Percentiles rank a stretch among this genome's conserved stretches.
Conservation (phyloP, 768 basidiomycete genomes). For the Cantharellus anzutake region DNA sequence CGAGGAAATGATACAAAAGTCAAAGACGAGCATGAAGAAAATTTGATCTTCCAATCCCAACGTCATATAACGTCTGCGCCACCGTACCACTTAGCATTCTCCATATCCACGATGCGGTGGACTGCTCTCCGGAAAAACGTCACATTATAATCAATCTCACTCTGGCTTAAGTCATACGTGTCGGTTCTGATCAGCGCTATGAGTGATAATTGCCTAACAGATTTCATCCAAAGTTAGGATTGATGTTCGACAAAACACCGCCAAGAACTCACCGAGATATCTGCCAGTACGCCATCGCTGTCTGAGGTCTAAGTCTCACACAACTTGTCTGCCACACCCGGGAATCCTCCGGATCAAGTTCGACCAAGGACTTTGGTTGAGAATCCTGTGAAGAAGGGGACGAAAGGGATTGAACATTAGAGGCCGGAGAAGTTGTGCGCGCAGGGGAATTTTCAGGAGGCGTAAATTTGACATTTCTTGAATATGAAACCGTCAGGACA, state of each 20-base stretch:
- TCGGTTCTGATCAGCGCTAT: conserved; percentile 54
- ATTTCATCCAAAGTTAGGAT: not conserved
- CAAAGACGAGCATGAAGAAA: too few relatives aligned
- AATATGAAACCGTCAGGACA: not conserved
- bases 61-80: too few relatives aligned
- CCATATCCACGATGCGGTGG: conserved; percentile 63
- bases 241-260: not conserved
- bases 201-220: conserved; percentile 14
- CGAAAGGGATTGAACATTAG: conserved; percentile 3
- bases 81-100: conserved; percentile 14
- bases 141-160: conserved; percentile 72
- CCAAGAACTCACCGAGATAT: conserved; percentile 41
- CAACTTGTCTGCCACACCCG: conserved; percentile 10
- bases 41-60: too few relatives aligned
- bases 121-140: conserved; percentile 70
- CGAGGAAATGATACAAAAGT: too few relatives aligned
- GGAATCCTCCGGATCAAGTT: not conserved
- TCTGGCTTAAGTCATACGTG: conserved; percentile 52
- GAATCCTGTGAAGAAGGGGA: conserved; percentile 2
- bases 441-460: not conserved
- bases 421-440: conserved; percentile 8
- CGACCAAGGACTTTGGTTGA: not conserved
- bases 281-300: conserved; percentile 70
- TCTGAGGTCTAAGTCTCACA: conserved; percentile 28
- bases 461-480: not conserved